These are phyloP conservation scores for Candida hungchunana DNA, from an alignment of 805 yeast species.

Conservation along the genomic window DNA sequence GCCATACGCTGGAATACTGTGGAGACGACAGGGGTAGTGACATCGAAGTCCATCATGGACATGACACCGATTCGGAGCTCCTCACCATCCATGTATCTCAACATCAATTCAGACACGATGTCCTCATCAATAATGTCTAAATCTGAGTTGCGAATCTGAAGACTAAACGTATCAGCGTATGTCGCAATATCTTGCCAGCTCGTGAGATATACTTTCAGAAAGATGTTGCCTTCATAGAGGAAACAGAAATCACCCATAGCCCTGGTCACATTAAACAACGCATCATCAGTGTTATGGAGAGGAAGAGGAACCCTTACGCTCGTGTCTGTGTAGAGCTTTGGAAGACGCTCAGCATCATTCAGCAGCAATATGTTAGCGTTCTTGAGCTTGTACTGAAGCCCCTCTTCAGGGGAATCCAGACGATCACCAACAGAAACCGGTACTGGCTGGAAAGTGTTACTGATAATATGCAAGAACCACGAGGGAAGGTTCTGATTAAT, in stretches of 20 bases:
- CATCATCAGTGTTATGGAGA: constrained; percentile 8
- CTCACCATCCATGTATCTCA: constrained; percentile 9
- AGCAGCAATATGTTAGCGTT: constrained; percentile 5
- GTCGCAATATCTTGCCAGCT: constrained; percentile 24
- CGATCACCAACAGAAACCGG: background rate
- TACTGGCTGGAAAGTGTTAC: constrained; percentile 14
- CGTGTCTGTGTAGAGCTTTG: constrained; percentile 6
- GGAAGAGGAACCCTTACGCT: constrained; percentile 7
- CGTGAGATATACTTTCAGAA: constrained; percentile 15
- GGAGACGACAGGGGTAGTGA: constrained; percentile 24
- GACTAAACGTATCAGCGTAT: background rate
- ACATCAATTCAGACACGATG: constrained; percentile 6
- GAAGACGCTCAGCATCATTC: constrained; percentile 9
- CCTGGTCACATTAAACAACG: constrained; percentile 9
- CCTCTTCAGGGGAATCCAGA: background rate
- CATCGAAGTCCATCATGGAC: constrained; percentile 17
- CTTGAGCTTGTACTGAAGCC: constrained; percentile 1
- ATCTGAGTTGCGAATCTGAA: constrained; percentile 17
- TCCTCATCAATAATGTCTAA: constrained; percentile 20
- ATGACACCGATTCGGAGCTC: constrained; percentile 3
- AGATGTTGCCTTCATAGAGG: constrained; percentile 6
- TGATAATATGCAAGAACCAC: constrained; percentile 14
- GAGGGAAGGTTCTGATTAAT: constrained; percentile 15
- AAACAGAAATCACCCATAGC: constrained; percentile 17
- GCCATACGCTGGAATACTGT: constrained; percentile 21